A percentile compares a stretch with the other conserved stretches of the same genome.
Evolutionary conservation across 805 yeast genomes (phyloP).

Genomic region (Candida ovalis): DNA sequence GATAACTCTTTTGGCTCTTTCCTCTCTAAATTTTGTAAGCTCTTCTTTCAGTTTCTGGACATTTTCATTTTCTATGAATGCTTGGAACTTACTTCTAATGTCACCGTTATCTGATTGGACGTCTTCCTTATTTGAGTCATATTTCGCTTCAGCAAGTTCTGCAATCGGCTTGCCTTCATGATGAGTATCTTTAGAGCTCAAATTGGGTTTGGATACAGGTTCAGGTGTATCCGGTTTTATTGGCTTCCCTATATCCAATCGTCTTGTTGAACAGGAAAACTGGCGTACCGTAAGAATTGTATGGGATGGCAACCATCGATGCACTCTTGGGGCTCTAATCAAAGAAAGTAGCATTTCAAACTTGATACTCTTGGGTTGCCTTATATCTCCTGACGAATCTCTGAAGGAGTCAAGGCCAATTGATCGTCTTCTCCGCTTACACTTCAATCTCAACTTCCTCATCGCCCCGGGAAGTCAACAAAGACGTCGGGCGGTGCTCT

Average conservation of each 20-base stretch:
- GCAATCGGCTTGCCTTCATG: neutral
- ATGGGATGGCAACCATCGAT: neutral
- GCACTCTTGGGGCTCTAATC: too few relatives aligned
- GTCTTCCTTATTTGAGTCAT: conserved; percentile 1
- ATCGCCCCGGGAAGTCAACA: too few relatives aligned
- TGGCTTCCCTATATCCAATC: neutral
- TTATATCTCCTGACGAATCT: too few relatives aligned
- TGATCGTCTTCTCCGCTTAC: too few relatives aligned
- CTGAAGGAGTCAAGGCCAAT: too few relatives aligned
- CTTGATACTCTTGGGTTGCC: too few relatives aligned
- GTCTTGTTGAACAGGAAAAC: neutral
- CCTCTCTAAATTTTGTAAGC: conserved; percentile 25
- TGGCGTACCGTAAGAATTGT: neutral
- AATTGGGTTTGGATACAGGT: neutral
- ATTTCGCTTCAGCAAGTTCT: neutral
- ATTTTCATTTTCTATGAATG: conserved; percentile 31
- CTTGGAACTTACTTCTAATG: conserved; percentile 19
- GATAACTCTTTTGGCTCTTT: conserved; percentile 17
- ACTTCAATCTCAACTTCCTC: too few relatives aligned
- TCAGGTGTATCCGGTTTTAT: neutral
- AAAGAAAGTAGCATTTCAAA: too few relatives aligned
- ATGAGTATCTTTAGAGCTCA: neutral
- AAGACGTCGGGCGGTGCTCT: too few relatives aligned
- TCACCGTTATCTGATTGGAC: conserved; percentile 2
- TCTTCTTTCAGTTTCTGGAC: conserved; percentile 31